phyloP scores from a whole-genome alignment of 2,329 filamentous ascomycete species.

The Hymenoscyphus infarciens region DNA sequence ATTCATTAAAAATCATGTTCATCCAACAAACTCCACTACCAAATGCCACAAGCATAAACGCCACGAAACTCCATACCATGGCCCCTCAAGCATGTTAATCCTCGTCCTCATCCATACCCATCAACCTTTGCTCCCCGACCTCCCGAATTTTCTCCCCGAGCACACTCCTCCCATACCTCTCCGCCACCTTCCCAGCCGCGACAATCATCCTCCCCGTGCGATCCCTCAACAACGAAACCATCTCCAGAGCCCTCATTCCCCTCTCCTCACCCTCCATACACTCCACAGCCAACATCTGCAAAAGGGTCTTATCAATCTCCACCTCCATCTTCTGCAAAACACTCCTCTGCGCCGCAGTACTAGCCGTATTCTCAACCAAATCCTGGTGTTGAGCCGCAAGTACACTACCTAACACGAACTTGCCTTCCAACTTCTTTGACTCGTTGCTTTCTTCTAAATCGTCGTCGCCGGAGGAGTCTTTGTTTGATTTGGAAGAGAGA shows the following conservation, averaged over 20 bases:
- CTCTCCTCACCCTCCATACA: constrained; percentile 90
- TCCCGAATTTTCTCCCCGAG: constrained; percentile 89
- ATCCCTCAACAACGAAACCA: constrained; percentile 83
- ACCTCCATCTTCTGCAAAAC: constrained; percentile 70
- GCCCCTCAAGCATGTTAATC: not conserved
- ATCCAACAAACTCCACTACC: not conserved
- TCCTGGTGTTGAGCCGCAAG: constrained; percentile 73
- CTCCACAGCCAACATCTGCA: constrained; percentile 85
- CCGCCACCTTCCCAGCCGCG: constrained; percentile 83
- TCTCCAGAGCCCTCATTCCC: constrained; percentile 90
- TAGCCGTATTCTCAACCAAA: constrained; percentile 63
- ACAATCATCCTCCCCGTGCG: constrained; percentile 85
- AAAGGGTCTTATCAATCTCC: constrained; percentile 82
- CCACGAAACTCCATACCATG: not conserved
- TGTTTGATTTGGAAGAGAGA: constrained; percentile 52
- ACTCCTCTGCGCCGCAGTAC: constrained; percentile 60
- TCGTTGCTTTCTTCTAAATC: constrained; percentile 43
- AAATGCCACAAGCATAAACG: not conserved
- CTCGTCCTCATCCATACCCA: constrained; percentile 31
- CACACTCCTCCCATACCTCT: constrained; percentile 74
- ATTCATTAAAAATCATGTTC: not conserved
- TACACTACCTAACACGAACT: constrained; percentile 72
- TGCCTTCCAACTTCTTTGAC: constrained; percentile 68
- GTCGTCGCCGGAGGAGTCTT: constrained; percentile 35
- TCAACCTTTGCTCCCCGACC: constrained; percentile 58